Evolutionary conservation across 306 rosid genomes (phyloP).

Genomic region (Cucurbita maxima): DNA sequence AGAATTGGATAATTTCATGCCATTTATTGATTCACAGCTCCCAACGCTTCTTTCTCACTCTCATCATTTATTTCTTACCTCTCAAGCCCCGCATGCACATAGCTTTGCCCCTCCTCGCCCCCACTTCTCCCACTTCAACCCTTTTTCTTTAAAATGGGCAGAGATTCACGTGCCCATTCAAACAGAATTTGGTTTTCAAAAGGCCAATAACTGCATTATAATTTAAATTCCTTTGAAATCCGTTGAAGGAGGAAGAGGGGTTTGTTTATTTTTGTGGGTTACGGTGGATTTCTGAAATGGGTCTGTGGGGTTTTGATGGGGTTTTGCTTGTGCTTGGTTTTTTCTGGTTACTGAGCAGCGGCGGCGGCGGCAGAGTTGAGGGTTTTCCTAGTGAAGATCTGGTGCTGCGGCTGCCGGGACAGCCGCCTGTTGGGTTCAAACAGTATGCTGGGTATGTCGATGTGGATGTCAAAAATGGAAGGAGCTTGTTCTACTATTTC

Average conservation of each 20-base stretch:
- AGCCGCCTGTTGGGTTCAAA: slow-evolving; percentile 52
- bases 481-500: slow-evolving; percentile 74
- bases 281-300: background rate
- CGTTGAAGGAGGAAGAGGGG: too few species aligned
- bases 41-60: background rate
- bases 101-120: background rate
- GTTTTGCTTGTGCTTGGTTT: background rate
- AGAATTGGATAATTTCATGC: background rate
- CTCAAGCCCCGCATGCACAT: background rate
- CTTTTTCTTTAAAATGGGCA: background rate
- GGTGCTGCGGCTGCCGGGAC: slow-evolving; percentile 59
- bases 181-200: background rate
- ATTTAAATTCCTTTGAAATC: background rate
- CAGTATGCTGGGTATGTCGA: slow-evolving; percentile 83
- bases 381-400: slow-evolving; percentile 68
- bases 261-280: background rate
- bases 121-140: background rate
- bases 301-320: background rate
- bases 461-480: slow-evolving; percentile 54
- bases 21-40: background rate
- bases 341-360: slow-evolving; percentile 5
- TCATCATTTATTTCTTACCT: background rate
- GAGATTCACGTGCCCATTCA: background rate
- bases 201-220: background rate
- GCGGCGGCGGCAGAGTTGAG: slow-evolving; percentile 8